Base-by-base conservation (phyloP, 2,329 filamentous ascomycete genomes). In the Aspergillus tubingensis region DNA sequence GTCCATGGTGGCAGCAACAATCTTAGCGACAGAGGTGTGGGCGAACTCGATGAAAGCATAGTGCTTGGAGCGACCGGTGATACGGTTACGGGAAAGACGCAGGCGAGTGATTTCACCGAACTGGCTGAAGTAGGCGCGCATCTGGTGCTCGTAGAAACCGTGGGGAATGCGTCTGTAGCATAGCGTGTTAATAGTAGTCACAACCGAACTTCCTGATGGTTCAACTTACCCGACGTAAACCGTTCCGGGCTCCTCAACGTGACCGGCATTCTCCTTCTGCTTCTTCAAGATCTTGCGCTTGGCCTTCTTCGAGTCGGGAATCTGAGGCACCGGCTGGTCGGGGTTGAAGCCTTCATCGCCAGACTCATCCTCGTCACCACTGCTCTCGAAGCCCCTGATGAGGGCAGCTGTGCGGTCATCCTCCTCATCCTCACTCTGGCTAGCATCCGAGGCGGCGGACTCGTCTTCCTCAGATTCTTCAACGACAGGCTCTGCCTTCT, bases 121-220 rank as follows among this genome's bases (percentile, higher is more conserved):
- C 77, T 99, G 95, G 57, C 88, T 86, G 74, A 98, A 96, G 82
- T 98, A 99, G 66, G 88, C 87, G 69, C 87, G 88, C 90, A 99
- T 96, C 80, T 98, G 90, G 71, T 92, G 86, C 80, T 99, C 95
- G 83, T 94, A 98, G 86, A 99, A 99, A 79, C 95, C 91, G 79
- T 95, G 91, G 41, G 93, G 93, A 62, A 96, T 89, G 66, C 92
- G 91, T 58, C 85, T 85, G 59, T 43, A 25, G 58, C 54, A 64
- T 43, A 47, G 55, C 27, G 61, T 54, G 67, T 69, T 61, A 71
- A 61, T 50, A 57, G 32, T n/a, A 38, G 30, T 10, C 43, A 19
- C 32, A 53, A 58, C 63, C 58, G 57, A 58, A 55, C 51, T 10
- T 7, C 49, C 39, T 21, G 30, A 11, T 36, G 8, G n/a, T 30